A percentile compares a stretch with the other conserved stretches of the same genome.
These are phyloP conservation scores for Cardamine occulta DNA, from an alignment of 345 rosid species.

Conservation along the genomic window DNA sequence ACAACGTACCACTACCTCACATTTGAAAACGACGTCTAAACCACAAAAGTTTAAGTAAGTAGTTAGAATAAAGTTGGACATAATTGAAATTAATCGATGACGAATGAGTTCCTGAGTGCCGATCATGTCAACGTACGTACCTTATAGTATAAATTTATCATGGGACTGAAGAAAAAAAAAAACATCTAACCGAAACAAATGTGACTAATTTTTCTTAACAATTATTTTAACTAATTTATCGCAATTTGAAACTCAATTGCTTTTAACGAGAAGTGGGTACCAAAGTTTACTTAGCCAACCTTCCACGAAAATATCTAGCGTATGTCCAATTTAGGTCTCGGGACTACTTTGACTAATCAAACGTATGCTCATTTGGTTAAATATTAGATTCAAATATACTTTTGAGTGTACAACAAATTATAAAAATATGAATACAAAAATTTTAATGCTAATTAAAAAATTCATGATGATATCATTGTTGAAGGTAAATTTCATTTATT, in stretches of 20 bases:
- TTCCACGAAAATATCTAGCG: not conserved
- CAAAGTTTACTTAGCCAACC: not conserved
- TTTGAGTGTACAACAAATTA: not conserved
- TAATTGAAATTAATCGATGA: not conserved
- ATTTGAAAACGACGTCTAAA: conserved; percentile 23
- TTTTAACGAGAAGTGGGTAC: not conserved
- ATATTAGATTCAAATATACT: not conserved
- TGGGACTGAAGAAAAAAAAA: not conserved
- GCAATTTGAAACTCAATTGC: not conserved
- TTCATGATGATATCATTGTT: not conserved
- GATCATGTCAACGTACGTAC: conserved; percentile 13
- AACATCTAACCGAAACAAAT: not conserved
- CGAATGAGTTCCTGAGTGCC: not conserved
- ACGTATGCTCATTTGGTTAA: not conserved
- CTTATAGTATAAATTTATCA: not conserved
- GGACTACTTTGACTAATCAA: not conserved
- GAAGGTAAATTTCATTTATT: not conserved
- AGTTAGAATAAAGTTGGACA: not conserved
- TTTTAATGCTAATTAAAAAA: not conserved
- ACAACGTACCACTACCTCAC: conserved; percentile 14
- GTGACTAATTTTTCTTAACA: not conserved
- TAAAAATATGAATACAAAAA: not conserved
- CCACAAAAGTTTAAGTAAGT: not conserved
- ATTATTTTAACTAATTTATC: not conserved
- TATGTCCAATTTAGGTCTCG: not conserved